Conservation (phyloP, 164 flowering plant species). For the Nelumbo lutea region DNA sequence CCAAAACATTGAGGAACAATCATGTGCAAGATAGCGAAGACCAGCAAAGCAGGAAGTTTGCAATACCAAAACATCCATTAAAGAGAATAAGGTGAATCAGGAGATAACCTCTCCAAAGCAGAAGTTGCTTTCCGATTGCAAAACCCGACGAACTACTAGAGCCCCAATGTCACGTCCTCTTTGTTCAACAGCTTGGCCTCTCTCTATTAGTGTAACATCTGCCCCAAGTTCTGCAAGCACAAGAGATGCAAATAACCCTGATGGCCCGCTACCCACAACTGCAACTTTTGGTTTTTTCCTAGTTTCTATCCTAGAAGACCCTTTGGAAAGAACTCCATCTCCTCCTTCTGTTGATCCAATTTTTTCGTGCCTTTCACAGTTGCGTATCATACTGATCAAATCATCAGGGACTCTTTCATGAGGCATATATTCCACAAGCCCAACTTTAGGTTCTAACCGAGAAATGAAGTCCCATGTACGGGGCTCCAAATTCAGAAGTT, state of each 20-base stretch:
- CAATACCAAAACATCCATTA: constrained; percentile 3
- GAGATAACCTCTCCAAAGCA: constrained; percentile 97
- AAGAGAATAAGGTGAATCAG: constrained; percentile 19
- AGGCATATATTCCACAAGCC: constrained; percentile 58
- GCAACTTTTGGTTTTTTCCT: constrained; percentile 61
- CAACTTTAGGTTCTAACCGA: constrained; percentile 70
- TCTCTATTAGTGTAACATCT: constrained; percentile 84
- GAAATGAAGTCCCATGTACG: constrained; percentile 75
- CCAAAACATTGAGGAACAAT: neutral
- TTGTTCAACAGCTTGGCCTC: constrained; percentile 92
- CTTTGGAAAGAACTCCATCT: constrained; percentile 6
- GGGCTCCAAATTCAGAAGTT: constrained; percentile 69
- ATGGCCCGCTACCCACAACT: constrained; percentile 93
- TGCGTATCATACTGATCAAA: constrained; percentile 46
- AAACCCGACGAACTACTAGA: constrained; percentile 72
- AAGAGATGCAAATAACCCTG: constrained; percentile 93
- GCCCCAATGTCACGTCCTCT: constrained; percentile 99
- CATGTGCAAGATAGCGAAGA: neutral
- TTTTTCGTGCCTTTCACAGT: constrained; percentile 25
- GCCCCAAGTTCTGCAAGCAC: constrained; percentile 98
- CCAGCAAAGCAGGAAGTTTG: neutral
- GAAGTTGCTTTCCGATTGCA: constrained; percentile 90
- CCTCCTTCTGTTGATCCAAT: constrained; percentile 17
- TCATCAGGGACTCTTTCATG: constrained; percentile 44
- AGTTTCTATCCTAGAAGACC: constrained; percentile 5